Conservation (phyloP, 352 stramenopile species). For the Halophytophthora polymorphica region DNA sequence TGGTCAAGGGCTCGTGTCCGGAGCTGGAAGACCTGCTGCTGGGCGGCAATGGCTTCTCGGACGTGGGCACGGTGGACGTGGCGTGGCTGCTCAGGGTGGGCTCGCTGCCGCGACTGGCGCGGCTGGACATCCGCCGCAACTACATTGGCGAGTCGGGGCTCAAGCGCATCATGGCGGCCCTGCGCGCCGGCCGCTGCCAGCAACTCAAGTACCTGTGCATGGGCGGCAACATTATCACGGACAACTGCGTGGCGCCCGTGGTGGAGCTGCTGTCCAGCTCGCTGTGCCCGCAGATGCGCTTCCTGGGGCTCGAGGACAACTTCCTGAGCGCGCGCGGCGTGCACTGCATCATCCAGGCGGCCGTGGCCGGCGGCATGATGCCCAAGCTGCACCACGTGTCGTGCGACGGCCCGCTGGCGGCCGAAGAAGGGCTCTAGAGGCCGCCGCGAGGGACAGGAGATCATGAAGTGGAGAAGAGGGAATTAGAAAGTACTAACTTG, state of each 20-base stretch:
- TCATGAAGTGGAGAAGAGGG: not conserved
- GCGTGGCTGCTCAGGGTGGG: slow-evolving; percentile 65
- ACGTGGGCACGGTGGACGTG: slow-evolving; percentile 71
- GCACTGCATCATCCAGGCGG: slow-evolving; percentile 73
- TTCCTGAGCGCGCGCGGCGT: slow-evolving; percentile 75
- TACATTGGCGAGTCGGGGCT: slow-evolving; percentile 78
- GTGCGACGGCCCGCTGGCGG: slow-evolving; percentile 35
- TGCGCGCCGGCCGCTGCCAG: slow-evolving; percentile 41
- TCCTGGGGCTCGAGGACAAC: slow-evolving; percentile 79
- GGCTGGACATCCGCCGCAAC: slow-evolving; percentile 76
- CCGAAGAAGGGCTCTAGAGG: slow-evolving; percentile 20
- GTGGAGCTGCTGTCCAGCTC: slow-evolving; percentile 59
- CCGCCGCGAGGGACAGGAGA: slow-evolving; percentile 10
- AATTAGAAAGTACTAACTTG: too few relatives aligned
- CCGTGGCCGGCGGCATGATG: slow-evolving; percentile 77
- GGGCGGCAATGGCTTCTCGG: slow-evolving; percentile 72
- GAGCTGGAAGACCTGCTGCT: slow-evolving; percentile 64
- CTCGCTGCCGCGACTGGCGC: slow-evolving; percentile 59
- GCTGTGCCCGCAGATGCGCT: slow-evolving; percentile 69
- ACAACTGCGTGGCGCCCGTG: slow-evolving; percentile 73
- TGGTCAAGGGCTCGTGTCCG: slow-evolving; percentile 64
- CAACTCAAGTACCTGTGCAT: slow-evolving; percentile 84
- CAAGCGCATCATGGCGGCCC: slow-evolving; percentile 66
- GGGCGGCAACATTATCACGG: slow-evolving; percentile 83
- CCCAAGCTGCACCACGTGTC: slow-evolving; percentile 79